Percentiles rank a stretch among this genome's conserved stretches.
phyloP scores from a whole-genome alignment of 306 rosid species.

The Dicorynia guianensis region DNA sequence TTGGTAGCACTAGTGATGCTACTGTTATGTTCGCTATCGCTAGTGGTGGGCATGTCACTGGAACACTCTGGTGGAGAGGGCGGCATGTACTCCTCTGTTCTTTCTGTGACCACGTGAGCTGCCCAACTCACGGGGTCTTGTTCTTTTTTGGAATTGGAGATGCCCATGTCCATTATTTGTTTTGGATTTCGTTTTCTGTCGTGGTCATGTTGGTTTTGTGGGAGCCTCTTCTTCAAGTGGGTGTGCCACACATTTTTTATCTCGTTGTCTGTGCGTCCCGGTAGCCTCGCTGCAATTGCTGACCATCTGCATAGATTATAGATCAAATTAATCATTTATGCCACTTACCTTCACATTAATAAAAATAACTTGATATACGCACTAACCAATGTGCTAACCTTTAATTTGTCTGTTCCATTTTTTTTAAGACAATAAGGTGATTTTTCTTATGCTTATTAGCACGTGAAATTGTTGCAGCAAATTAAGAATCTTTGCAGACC shows the following conservation, averaged over 20 bases:
- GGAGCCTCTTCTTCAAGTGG: conserved; percentile 79
- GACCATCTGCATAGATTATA: conserved; percentile 72
- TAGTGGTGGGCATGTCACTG: conserved; percentile 55
- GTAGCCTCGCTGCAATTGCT: conserved; percentile 78
- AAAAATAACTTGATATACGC: background rate
- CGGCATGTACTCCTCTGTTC: background rate
- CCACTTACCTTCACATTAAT: too few species aligned
- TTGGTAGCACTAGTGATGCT: background rate
- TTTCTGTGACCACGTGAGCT: background rate
- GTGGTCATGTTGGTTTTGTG: conserved; percentile 30
- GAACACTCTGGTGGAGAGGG: conserved; percentile 61
- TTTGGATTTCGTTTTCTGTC: conserved; percentile 35
- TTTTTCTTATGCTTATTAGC: too few species aligned
- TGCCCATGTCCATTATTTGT: conserved; percentile 24
- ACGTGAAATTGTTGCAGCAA: conserved; percentile 41
- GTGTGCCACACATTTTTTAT: conserved; percentile 97
- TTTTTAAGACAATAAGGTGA: conserved; percentile 18
- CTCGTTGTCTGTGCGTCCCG: conserved; percentile 91
- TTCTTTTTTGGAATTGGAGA: conserved; percentile 15
- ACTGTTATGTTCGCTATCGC: conserved; percentile 3
- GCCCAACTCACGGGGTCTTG: background rate
- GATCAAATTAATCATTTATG: background rate
- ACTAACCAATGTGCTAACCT: background rate
- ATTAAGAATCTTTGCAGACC: conserved; percentile 44
- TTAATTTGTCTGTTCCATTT: background rate